Base-by-base conservation (phyloP, 73 alveolate genomes). In the Breviolum minutum region DNA sequence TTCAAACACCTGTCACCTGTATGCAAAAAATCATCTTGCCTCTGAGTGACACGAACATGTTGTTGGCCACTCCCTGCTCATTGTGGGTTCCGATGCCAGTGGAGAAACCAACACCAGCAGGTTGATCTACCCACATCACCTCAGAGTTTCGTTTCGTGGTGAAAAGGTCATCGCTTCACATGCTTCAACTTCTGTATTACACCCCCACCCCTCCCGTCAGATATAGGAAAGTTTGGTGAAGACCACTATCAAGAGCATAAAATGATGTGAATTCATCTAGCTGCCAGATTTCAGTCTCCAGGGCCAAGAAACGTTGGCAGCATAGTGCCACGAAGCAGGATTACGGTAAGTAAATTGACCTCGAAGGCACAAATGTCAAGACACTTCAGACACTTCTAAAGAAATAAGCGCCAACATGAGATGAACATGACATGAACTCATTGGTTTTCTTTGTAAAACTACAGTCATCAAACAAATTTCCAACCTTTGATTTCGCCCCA, bases 61-160 rank as follows among this genome's bases (percentile, higher is more conserved):
- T 92, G 82, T 92, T 81, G 48, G 98, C 98, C 60, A 92, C 98
- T 19, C 98, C 98, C 90, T 81, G 61, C 94, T 94, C 99, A 20
- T 94, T 48, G 94, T 94, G 99, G 63, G 99, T 94, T 83, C 99
- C 99, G 13, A 94, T 80, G 60, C 94, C 83, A 13, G 99, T 94
- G 24, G 99, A 94, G 99, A 94, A 94, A 61, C 99, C 99, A 16
- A 94, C 99, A 4, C 99, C 99, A 6, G 99, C 99, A 29, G 99
- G 99, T 64, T 94, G 99, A 76, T 94, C 99, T 54, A 94, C 94
- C 99, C 94, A 81, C 94, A 94, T 92, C 66, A 94, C 90, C 93
- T 79, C 8, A 19, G 83, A 9, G 83, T 73, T 24, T 32, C 3
- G 54, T 40, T 40, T 0, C 0, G 54, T 40, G 54, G 54, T 40